Percentiles rank a stretch among this genome's conserved stretches.
Evolutionary conservation across 1,284 basidiomycete genomes (phyloP).

Genomic region (Cystobasidiaceae sp.): DNA sequence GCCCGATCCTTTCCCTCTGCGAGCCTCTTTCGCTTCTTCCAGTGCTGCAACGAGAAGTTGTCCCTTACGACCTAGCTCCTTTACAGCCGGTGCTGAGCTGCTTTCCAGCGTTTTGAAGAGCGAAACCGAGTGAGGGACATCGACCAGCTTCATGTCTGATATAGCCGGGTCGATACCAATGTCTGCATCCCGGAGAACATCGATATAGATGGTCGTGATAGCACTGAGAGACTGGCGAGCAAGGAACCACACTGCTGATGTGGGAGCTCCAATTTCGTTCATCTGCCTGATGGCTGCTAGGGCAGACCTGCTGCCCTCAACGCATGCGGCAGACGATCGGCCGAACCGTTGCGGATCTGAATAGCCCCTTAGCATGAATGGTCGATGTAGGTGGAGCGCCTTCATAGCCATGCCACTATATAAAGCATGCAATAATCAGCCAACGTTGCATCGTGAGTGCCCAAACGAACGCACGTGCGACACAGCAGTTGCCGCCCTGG

Average conservation of each 20-base stretch:
- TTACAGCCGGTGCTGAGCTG: neutral
- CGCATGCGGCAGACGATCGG: constrained; percentile 5
- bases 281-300: constrained; percentile 10
- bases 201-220: constrained; percentile 23
- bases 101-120: constrained; percentile 5
- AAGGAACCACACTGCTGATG: constrained; percentile 15
- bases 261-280: constrained; percentile 8
- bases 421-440: too few species aligned
- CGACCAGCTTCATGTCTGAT: constrained; percentile 19
- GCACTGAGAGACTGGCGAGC: constrained; percentile 15
- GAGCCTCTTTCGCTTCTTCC: constrained; percentile 19
- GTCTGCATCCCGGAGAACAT: constrained; percentile 20
- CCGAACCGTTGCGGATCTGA: constrained; percentile 6
- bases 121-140: constrained; percentile 7
- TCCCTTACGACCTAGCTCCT: constrained; percentile 16
- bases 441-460: too few species aligned
- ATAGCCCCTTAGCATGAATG: constrained; percentile 19
- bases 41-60: constrained; percentile 10
- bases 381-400: constrained; percentile 12
- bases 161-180: neutral
- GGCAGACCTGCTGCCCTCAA: neutral
- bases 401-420: constrained; percentile 9
- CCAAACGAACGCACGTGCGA: neutral
- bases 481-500: constrained; percentile 6
- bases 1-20: neutral